Evolutionary conservation across 352 stramenopile species (phyloP).

Genomic region (Globisporangium nagaii): DNA sequence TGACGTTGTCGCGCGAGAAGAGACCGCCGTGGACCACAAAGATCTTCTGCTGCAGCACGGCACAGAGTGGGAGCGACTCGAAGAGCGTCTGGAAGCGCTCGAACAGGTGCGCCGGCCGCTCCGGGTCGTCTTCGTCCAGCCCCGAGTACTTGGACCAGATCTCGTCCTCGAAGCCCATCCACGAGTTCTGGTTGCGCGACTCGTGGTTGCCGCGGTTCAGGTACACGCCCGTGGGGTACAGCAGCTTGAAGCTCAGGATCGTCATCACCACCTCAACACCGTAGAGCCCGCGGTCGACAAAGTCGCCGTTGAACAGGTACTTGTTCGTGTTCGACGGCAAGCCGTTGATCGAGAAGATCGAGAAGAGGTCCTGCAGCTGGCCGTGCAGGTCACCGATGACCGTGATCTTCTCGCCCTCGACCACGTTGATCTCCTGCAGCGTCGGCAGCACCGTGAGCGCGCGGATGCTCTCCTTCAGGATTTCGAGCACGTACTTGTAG

Average conservation of each 20-base stretch:
- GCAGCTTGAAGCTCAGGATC: constrained; percentile 62
- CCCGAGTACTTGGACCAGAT: constrained; percentile 82
- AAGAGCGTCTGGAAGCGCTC: constrained; percentile 82
- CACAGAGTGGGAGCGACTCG: constrained; percentile 85
- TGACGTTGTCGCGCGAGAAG: constrained; percentile 90
- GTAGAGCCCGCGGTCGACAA: constrained; percentile 91
- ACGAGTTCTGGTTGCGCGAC: constrained; percentile 91
- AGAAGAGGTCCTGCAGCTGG: constrained; percentile 93
- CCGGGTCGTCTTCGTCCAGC: constrained; percentile 44
- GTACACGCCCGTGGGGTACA: constrained; percentile 83
- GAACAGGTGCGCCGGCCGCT: constrained; percentile 48
- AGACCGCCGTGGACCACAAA: constrained; percentile 94
- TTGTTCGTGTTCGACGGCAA: constrained; percentile 88
- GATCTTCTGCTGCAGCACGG: constrained; percentile 88
- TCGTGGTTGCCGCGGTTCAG: constrained; percentile 96
- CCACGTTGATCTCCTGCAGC: constrained; percentile 83
- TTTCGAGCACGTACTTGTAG: constrained; percentile 88
- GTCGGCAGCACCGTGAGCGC: constrained; percentile 61
- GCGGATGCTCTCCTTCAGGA: constrained; percentile 70
- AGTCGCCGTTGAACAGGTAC: constrained; percentile 97
- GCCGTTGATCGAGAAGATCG: constrained; percentile 92
- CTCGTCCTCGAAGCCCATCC: constrained; percentile 92
- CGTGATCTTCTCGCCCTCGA: constrained; percentile 86
- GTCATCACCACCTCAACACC: constrained; percentile 86
- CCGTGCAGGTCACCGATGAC: constrained; percentile 92